Evolutionary conservation across 139 green algal genomes (phyloP), one percentile per base, ranked within the genome.

Genomic region (Tetradesmus obliquus): DNA sequence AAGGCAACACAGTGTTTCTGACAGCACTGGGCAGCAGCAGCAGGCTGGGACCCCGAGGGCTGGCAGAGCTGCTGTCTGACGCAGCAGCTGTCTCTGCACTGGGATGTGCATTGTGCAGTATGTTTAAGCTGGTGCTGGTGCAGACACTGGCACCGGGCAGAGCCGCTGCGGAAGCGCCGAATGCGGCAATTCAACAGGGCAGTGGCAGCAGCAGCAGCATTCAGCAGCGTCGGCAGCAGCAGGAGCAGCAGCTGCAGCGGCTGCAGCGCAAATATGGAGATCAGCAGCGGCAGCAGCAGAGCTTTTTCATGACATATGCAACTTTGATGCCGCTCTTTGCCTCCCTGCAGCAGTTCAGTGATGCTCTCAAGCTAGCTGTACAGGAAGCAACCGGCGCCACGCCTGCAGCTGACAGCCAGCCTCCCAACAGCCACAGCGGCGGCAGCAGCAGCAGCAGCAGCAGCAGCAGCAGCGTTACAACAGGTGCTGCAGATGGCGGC

Each of bases 211-310:
- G 60, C 60, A 57, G 79, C 10, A 20, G 79, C 9, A 20, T 1
- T 5, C 79, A 60, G n/a, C 22, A 53, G n/a, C 22, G 6, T 51
- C 1, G 17, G 9, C 22, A 84, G 79, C 79, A 84, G 79, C 79
- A 84, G 79, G 20, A 84, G 79, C 79, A 84, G 79, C 22, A 82
- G 74, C 66, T 45, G 32, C 60, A 72, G 60, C 60, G 10, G 60
- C 60, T 72, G 60, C 60, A 19, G 10, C 10, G 60, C 79, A 84
- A n/a, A 55, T n/a, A 13, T 72, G 60, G 60, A 1, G 60, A 72
- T 19, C 79, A 84, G 79, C 79, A 15, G n/a, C 8, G 13, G 79
- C 79, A 84, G 79, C 79, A 84, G 24, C 79, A 84, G 79, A 84
- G 15, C 79, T 84, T 57, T 45, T 24, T 82, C 12, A 10, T n/a